phyloP scores from a whole-genome alignment of 768 basidiomycete genomes.

The Pholiota molesta region DNA sequence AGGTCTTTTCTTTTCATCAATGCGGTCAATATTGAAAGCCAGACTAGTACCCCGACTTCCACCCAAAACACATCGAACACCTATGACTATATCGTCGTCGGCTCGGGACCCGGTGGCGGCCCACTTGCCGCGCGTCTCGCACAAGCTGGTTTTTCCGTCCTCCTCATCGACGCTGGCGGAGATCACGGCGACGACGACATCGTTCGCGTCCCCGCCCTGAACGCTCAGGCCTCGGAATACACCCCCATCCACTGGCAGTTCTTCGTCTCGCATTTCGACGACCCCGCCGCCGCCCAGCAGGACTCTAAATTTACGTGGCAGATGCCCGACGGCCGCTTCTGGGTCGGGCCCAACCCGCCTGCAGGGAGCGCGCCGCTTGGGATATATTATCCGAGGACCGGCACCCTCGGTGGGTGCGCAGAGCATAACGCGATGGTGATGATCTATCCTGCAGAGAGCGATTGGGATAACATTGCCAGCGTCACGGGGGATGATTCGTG shows the following conservation, averaged over 20 bases:
- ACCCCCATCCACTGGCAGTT: neutral
- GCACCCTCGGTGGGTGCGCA: neutral
- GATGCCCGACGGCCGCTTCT: neutral
- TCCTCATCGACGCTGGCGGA: neutral
- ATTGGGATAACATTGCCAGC: neutral
- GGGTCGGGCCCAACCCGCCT: neutral
- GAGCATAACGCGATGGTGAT: neutral
- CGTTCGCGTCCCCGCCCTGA: neutral
- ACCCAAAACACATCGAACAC: neutral
- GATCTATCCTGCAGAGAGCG: neutral
- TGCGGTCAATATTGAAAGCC: too few species aligned
- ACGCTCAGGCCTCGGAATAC: neutral
- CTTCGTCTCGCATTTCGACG: neutral
- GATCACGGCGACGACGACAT: neutral
- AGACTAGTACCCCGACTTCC: too few species aligned
- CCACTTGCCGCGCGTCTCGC: neutral
- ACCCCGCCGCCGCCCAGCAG: neutral
- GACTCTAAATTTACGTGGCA: neutral
- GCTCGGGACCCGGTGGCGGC: neutral
- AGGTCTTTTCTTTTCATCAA: too few species aligned
- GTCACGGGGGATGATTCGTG: neutral
- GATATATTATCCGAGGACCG: neutral
- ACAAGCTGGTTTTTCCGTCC: neutral
- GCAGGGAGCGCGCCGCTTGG: neutral
- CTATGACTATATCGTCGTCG: neutral